phyloP scores from a whole-genome alignment of 305 asterid genomes.

The Nicotiana rustica region DNA sequence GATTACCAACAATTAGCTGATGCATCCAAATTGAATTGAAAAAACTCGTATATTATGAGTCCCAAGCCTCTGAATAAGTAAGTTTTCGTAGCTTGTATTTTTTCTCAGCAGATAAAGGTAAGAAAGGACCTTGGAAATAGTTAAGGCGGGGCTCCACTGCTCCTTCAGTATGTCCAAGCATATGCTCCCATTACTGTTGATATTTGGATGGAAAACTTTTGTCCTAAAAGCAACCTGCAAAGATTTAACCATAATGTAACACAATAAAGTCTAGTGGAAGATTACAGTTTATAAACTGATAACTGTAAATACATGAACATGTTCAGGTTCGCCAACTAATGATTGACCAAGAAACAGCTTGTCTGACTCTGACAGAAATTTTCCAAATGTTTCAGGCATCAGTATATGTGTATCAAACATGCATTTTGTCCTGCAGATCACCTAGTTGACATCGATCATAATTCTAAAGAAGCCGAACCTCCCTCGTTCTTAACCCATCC shows the following conservation, averaged over 20 bases:
- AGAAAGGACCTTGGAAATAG: conserved; percentile 48
- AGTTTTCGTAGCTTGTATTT: not conserved
- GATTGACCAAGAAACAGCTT: not conserved
- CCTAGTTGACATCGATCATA: not conserved
- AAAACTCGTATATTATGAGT: not conserved
- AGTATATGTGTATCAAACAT: not conserved
- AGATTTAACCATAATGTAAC: not conserved
- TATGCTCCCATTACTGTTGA: conserved; percentile 52
- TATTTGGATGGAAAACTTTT: conserved; percentile 60
- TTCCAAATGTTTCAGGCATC: not conserved
- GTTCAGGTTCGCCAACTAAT: not conserved
- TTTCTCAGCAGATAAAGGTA: conserved; percentile 9
- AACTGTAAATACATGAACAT: not conserved
- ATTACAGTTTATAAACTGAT: not conserved
- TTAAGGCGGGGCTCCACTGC: conserved; percentile 56
- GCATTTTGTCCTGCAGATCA: not conserved
- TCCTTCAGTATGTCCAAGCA: conserved; percentile 55
- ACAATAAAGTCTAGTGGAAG: not conserved
- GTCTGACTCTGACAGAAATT: not conserved
- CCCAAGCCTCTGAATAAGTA: not conserved
- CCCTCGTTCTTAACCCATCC: not conserved
- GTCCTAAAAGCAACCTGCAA: conserved; percentile 70
- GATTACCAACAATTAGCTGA: not conserved
- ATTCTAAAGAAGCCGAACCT: not conserved
- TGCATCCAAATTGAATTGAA: not conserved